Evolutionary conservation across 805 yeast species (phyloP), one percentile per base, ranked within the genome.

Genomic region (Metschnikowia amazonensis): DNA sequence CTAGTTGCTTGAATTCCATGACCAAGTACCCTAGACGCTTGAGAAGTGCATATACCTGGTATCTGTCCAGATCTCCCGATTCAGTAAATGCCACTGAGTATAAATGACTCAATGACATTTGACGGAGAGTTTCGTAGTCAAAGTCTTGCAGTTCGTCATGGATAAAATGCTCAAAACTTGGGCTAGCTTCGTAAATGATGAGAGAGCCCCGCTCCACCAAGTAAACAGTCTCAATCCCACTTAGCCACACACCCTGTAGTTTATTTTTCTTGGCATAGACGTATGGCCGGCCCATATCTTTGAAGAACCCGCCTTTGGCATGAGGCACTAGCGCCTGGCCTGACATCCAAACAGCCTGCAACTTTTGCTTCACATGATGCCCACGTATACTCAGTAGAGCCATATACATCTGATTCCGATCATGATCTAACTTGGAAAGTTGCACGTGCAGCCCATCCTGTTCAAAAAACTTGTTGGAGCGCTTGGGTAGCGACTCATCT

Each of bases 401-500:
- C 3, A 69, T 66, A 58, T 78, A 88, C 96, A 90, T 89, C 24
- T 84, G 81, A 25, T 75, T 65, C 43, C 86, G 69, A 9, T 92
- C 80, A 21, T 69, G 70, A 9, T 67, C 65, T 4, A 90, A 69
- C 14, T 68, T 62, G 3, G 59, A 48, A 4, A 56, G 60, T 60
- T 86, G 94, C 5, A 69, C 59, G 5, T 57, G 54, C 0, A 89
- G 82, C 0, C 87, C 89, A 59, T 84, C 92, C 0, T 95, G 96
- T 48, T 82, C 95, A 53, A 81, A 86, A 53, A 87, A 96, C 60
- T 90, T 90, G 46, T 81, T 89, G 2, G 96, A 96, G 49, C 92
- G 68, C 52, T 81, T 84, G 2, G 90, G 90, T 1, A 82, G 49
- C 41, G 38, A 71, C 48, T 48, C 64, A 33, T 49, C 59, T 13